Conservation (phyloP, 129 eudicot species). For the Apium graveolens region DNA sequence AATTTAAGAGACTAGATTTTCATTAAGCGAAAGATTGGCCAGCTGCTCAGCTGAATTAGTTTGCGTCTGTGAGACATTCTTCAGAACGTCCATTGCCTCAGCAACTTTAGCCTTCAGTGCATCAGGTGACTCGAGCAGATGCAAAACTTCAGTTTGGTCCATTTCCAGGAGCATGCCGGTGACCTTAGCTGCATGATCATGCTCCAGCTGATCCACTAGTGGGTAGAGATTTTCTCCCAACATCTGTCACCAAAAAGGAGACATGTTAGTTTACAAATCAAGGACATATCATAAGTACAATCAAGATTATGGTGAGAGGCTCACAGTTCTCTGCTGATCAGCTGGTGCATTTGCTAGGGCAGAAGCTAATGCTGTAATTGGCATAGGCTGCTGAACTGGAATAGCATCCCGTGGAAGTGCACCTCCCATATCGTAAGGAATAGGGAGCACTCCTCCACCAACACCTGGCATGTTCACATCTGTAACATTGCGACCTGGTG, state of each 20-base stretch:
- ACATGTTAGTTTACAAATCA: background rate
- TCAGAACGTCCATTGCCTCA: slow-evolving; percentile 77
- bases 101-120: slow-evolving; percentile 75
- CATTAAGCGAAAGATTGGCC: slow-evolving; percentile 53
- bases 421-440: slow-evolving; percentile 70
- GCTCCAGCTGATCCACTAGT: slow-evolving; percentile 78
- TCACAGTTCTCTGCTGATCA: slow-evolving; percentile 75
- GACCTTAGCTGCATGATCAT: slow-evolving; percentile 80
- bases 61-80: slow-evolving; percentile 19
- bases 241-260: slow-evolving; percentile 35
- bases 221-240: slow-evolving; percentile 78
- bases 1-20: slow-evolving; percentile 53
- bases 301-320: background rate
- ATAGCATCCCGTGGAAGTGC: slow-evolving; percentile 62
- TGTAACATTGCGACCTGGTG: slow-evolving; percentile 54
- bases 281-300: background rate
- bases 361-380: slow-evolving; percentile 70
- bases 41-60: slow-evolving; percentile 46
- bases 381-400: background rate
- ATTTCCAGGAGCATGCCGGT: slow-evolving; percentile 87
- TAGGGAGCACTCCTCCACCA: slow-evolving; percentile 58
- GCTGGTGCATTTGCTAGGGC: slow-evolving; percentile 80
- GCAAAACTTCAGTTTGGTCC: slow-evolving; percentile 86
- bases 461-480: slow-evolving; percentile 48
- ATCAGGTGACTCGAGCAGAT: slow-evolving; percentile 75